A percentile compares a stretch with the other conserved stretches of the same genome.
phyloP scores from a whole-genome alignment of 2,329 filamentous ascomycete genomes.

The Coniochaeta pulveracea region DNA sequence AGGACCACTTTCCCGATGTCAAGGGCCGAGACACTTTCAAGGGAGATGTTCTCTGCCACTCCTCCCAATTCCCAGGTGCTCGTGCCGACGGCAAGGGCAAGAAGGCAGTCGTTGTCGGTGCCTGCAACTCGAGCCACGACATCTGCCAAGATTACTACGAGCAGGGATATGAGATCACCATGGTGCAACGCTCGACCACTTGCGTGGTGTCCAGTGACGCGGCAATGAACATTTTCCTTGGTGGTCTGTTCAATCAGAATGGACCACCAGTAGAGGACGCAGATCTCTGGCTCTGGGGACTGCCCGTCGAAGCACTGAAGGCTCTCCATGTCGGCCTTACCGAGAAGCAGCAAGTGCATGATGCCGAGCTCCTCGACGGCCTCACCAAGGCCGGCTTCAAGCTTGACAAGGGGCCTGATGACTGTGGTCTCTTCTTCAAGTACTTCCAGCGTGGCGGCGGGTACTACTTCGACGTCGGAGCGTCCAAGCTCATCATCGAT shows the following conservation, averaged over 20 bases:
- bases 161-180: slow-evolving; percentile 55
- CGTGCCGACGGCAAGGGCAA: slow-evolving; percentile 32
- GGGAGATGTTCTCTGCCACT: slow-evolving; percentile 50
- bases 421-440: slow-evolving; percentile 46
- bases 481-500: slow-evolving; percentile 47
- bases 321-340: slow-evolving; percentile 36
- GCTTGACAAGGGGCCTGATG: slow-evolving; percentile 44
- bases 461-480: slow-evolving; percentile 61
- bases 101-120: slow-evolving; percentile 54
- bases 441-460: slow-evolving; percentile 57
- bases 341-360: slow-evolving; percentile 19
- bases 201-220: slow-evolving; percentile 48
- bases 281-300: slow-evolving; percentile 47
- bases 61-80: slow-evolving; percentile 46
- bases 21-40: slow-evolving; percentile 38
- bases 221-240: slow-evolving; percentile 39
- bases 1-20: slow-evolving; percentile 18
- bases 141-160: slow-evolving; percentile 59
- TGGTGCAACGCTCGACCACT: slow-evolving; percentile 57
- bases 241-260: slow-evolving; percentile 35
- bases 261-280: slow-evolving; percentile 54
- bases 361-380: slow-evolving; percentile 26
- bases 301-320: slow-evolving; percentile 50
- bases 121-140: slow-evolving; percentile 58
- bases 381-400: slow-evolving; percentile 49